Evolutionary conservation across 345 rosid genomes (phyloP).

Genomic region (Triadica sebifera): DNA sequence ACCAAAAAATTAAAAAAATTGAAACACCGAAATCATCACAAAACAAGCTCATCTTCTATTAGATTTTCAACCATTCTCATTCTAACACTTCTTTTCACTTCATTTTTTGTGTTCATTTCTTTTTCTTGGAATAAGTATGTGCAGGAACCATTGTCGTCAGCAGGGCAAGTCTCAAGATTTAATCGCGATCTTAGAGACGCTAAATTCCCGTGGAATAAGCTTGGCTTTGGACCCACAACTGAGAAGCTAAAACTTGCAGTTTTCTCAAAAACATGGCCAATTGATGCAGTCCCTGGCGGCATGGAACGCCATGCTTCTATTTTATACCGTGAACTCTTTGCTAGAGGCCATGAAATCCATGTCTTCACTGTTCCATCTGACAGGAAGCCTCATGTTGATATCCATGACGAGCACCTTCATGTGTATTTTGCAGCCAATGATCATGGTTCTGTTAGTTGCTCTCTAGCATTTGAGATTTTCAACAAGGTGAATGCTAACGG

Average conservation of each 20-base stretch:
- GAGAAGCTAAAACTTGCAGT: slow-evolving; percentile 70
- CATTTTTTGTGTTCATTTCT: slow-evolving; percentile 40
- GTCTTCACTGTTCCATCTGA: slow-evolving; percentile 69
- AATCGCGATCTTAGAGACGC: slow-evolving; percentile 59
- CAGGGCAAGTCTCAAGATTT: slow-evolving; percentile 15
- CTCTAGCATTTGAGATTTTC: slow-evolving; percentile 60
- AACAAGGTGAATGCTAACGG: slow-evolving; percentile 29
- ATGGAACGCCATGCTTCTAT: slow-evolving; percentile 76
- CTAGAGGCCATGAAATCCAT: slow-evolving; percentile 63
- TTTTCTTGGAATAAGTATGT: slow-evolving; percentile 22
- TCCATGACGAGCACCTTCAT: slow-evolving; percentile 50
- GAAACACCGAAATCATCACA: slow-evolving; percentile 35
- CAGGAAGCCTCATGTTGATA: slow-evolving; percentile 32
- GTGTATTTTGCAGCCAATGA: slow-evolving; percentile 61
- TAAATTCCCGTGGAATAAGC: slow-evolving; percentile 62
- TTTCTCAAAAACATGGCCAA: slow-evolving; percentile 76
- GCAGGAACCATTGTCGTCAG: neutral
- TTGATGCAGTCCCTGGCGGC: slow-evolving; percentile 58
- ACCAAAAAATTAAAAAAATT: neutral
- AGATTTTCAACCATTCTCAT: slow-evolving; percentile 37
- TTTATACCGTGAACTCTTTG: slow-evolving; percentile 53
- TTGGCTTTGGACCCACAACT: slow-evolving; percentile 44
- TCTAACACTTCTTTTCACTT: slow-evolving; percentile 35
- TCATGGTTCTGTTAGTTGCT: slow-evolving; percentile 51
- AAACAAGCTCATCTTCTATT: slow-evolving; percentile 32